A percentile compares a stretch with the other conserved stretches of the same genome.
Conservation (phyloP, 805 yeast genomes). For the Yarrowia hollandica region DNA sequence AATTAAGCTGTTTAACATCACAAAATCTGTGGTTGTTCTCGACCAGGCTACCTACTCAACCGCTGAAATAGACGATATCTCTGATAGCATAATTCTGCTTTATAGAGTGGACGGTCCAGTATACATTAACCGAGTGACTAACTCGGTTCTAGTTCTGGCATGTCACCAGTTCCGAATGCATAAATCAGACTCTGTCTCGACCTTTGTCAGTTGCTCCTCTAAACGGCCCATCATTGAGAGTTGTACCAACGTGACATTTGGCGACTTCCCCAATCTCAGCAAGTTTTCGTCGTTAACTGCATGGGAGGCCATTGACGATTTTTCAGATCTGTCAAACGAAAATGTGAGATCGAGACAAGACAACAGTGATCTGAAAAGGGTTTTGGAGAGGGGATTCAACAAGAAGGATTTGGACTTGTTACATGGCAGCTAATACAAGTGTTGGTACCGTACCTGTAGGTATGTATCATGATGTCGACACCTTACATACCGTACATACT, state of each 20-base stretch:
- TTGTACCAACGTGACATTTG: conserved; percentile 5
- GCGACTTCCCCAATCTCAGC: neutral
- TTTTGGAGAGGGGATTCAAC: neutral
- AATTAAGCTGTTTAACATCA: neutral
- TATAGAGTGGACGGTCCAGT: conserved; percentile 13
- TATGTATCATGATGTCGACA: too few species aligned
- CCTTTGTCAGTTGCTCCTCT: conserved; percentile 7
- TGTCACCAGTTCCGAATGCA: conserved; percentile 29
- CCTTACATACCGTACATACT: too few species aligned
- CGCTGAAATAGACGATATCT: conserved; percentile 8
- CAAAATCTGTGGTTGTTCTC: neutral
- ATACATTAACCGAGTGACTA: conserved; percentile 1
- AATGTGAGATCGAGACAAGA: neutral
- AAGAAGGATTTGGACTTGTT: neutral
- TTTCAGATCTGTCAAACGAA: neutral
- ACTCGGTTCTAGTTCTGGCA: neutral
- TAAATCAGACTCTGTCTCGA: neutral
- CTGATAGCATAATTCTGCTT: neutral
- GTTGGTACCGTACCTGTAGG: too few species aligned
- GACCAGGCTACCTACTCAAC: conserved; percentile 15
- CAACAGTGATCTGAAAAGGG: neutral
- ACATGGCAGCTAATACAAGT: neutral
- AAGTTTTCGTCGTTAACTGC: neutral
- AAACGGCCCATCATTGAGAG: conserved; percentile 16
- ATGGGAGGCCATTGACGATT: conserved; percentile 20